phyloP scores from a whole-genome alignment of 495 filamentous ascomycete species.

The Talaromyces stipitatus region DNA sequence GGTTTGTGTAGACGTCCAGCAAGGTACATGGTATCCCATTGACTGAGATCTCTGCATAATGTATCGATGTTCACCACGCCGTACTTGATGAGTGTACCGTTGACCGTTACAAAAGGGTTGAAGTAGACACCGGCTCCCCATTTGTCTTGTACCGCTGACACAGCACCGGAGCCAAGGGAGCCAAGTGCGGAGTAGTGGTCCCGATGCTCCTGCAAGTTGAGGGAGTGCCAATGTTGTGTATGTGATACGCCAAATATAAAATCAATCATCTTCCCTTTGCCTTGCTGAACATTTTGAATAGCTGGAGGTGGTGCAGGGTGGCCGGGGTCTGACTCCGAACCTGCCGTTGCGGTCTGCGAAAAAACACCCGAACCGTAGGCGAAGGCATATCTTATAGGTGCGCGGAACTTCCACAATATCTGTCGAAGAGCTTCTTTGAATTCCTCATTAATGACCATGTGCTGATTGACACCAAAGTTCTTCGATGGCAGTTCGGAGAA shows the following conservation, averaged over 20 bases:
- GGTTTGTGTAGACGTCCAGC: conserved; percentile 94
- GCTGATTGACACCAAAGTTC: conserved; percentile 91
- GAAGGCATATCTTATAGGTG: conserved; percentile 91
- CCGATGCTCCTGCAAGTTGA: conserved; percentile 82
- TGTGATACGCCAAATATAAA: conserved; percentile 95
- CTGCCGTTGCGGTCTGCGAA: conserved; percentile 55
- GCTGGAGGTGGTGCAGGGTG: conserved; percentile 73
- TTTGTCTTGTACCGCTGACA: conserved; percentile 76
- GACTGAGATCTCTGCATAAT: conserved; percentile 71
- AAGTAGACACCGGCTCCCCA: conserved; percentile 95
- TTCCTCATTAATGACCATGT: conserved; percentile 87
- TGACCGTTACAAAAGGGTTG: conserved; percentile 92
- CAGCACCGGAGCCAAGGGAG: conserved; percentile 73
- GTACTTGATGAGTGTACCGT: conserved; percentile 95
- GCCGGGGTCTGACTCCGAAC: conserved; percentile 36
- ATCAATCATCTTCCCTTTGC: conserved; percentile 92
- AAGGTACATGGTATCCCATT: conserved; percentile 90
- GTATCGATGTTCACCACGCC: conserved; percentile 90
- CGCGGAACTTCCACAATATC: conserved; percentile 87
- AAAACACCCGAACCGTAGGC: conserved; percentile 98
- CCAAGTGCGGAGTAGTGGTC: conserved; percentile 87
- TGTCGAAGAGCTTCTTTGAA: conserved; percentile 85
- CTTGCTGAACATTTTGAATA: conserved; percentile 72
- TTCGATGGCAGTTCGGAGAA: conserved; percentile 83
- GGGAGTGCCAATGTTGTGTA: conserved; percentile 91